phyloP scores from a whole-genome alignment of 129 eudicot genomes.

The Escallonia herrerae region DNA sequence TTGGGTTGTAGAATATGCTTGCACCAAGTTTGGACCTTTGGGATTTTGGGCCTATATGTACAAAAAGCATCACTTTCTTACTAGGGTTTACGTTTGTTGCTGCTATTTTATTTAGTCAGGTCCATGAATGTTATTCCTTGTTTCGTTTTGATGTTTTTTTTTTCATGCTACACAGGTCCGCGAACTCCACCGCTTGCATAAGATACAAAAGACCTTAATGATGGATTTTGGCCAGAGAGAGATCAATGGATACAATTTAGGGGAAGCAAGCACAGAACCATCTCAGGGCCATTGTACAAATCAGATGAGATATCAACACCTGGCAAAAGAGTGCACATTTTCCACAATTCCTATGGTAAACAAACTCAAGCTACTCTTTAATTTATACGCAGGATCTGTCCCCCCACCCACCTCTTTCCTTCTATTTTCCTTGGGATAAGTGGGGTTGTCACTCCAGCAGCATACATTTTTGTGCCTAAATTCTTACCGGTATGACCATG shows the following conservation, averaged over 20 bases:
- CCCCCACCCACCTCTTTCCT: too few relatives aligned
- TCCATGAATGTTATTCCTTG: not conserved
- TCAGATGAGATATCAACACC: conserved; percentile 15
- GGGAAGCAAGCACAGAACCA: conserved; percentile 10
- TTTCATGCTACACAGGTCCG: conserved; percentile 22
- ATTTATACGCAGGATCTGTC: too few relatives aligned
- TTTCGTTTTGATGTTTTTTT: not conserved
- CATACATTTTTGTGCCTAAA: not conserved
- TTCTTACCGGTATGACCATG: not conserved
- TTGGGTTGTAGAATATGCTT: too few relatives aligned
- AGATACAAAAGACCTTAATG: conserved; percentile 33
- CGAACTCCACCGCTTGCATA: conserved; percentile 41
- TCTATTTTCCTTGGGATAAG: too few relatives aligned
- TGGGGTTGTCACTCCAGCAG: too few relatives aligned
- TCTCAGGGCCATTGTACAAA: conserved; percentile 1
- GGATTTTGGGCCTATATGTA: too few relatives aligned
- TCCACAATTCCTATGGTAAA: conserved; percentile 21
- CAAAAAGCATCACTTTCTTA: not conserved
- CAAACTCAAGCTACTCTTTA: not conserved
- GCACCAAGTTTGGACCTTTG: too few relatives aligned
- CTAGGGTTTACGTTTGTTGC: not conserved
- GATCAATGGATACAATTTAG: conserved; percentile 2
- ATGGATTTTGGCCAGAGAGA: conserved; percentile 21
- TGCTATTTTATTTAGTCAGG: not conserved
- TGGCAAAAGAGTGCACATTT: conserved; percentile 18